Percentiles rank a stretch among this genome's conserved stretches.
phyloP scores from a whole-genome alignment of 2,329 filamentous ascomycete species.

The Penicillium sp. region DNA sequence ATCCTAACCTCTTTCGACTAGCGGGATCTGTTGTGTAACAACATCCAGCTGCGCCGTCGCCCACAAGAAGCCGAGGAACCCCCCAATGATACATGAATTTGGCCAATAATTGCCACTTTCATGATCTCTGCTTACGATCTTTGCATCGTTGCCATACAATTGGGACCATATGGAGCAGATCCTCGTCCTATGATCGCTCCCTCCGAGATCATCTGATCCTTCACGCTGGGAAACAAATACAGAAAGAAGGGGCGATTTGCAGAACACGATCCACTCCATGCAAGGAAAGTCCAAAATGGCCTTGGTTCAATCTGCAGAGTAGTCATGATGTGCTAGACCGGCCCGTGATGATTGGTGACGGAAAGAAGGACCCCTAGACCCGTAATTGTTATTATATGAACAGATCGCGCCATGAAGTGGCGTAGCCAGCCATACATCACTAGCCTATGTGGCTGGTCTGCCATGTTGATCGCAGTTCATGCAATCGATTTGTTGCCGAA shows the following conservation, averaged over 20 bases:
- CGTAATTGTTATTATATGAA: neutral
- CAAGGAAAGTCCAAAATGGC: neutral
- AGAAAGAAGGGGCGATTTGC: neutral
- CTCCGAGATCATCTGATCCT: neutral
- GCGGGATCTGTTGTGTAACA: neutral
- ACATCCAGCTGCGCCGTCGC: neutral
- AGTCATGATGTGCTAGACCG: too few species aligned
- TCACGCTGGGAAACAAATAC: neutral
- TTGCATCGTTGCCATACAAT: neutral
- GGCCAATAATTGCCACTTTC: neutral
- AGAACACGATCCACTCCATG: neutral
- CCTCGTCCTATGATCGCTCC: neutral
- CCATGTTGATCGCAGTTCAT: neutral
- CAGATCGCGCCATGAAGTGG: neutral
- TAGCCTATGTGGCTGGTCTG: neutral
- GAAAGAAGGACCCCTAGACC: neutral
- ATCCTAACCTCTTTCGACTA: neutral
- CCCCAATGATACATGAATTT: neutral
- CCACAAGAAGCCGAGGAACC: neutral
- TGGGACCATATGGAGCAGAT: neutral
- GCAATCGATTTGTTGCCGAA: neutral
- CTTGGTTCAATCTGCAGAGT: neutral
- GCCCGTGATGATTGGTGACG: neutral
- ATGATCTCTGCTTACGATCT: neutral
- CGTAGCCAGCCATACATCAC: neutral